phyloP scores from a whole-genome alignment of 2,329 filamentous ascomycete genomes.

The Elsinoe perseae region DNA sequence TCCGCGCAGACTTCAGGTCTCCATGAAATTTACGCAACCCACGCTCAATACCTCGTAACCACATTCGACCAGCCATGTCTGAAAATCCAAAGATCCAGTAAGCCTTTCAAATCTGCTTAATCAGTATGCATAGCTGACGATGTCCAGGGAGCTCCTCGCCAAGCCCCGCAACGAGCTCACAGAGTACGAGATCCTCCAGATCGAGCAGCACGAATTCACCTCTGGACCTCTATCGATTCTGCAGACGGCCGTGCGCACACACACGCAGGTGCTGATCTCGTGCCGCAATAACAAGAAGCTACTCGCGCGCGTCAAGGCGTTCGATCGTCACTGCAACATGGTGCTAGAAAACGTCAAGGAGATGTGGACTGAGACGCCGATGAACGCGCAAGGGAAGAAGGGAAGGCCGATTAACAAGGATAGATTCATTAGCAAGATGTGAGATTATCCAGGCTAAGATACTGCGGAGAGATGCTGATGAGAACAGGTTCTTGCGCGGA shows the following conservation, averaged over 20 bases:
- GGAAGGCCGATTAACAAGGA: conserved; percentile 94
- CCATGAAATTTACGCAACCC: not conserved
- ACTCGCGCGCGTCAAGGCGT: conserved; percentile 93
- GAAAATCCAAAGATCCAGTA: conserved; percentile 16
- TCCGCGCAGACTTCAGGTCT: not conserved
- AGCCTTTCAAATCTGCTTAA: conserved; percentile 9
- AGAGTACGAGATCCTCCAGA: conserved; percentile 81
- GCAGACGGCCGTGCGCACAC: conserved; percentile 88
- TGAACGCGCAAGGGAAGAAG: conserved; percentile 75
- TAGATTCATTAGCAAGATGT: conserved; percentile 97
- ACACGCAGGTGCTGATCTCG: conserved; percentile 93
- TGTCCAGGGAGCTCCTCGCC: conserved; percentile 68
- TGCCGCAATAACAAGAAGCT: conserved; percentile 98
- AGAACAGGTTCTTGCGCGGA: conserved; percentile 57
- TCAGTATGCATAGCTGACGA: not conserved
- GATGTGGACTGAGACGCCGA: conserved; percentile 97
- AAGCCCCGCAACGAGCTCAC: conserved; percentile 88
- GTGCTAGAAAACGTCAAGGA: conserved; percentile 95
- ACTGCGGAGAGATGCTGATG: not conserved
- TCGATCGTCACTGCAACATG: conserved; percentile 99
- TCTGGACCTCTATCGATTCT: conserved; percentile 83
- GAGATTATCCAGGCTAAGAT: not conserved
- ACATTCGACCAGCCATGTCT: conserved; percentile 7
- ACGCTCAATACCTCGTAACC: not conserved
- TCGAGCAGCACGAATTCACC: conserved; percentile 73